Base-by-base conservation (phyloP, 2,329 filamentous ascomycete species). In the Fusarium tuaranense region DNA sequence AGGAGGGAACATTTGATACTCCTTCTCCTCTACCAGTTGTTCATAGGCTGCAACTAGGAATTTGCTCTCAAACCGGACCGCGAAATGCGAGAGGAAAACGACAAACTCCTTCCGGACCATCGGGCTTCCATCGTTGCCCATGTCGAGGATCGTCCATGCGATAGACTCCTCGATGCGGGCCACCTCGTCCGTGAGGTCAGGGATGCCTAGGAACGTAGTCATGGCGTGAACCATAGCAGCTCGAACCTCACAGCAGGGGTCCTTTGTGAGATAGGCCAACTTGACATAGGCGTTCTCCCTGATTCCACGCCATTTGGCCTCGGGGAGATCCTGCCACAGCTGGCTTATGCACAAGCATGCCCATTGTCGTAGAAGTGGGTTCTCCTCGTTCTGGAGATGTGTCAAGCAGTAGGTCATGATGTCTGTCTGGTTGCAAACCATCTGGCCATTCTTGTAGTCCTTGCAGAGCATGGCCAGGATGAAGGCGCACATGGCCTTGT, bases 401-500 rank as follows among this genome's bases (percentile, higher is more conserved):
- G 89, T 88, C 46, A 98, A 85, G 80, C 96, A 98, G 77, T 93
- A 96, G 41, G 93, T 92, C 86, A 98, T 96, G 72, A 98, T 92
- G 75, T 98, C 95, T 0, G 93, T 94, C 75, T 94, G 94, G 76
- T 98, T 92, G 81, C 95, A 98, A 13, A 98, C 95, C 61, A 93
- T 93, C 82, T 98, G 95, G 3, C 96, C 97, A 72, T 97, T 94
- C 74, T 93, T 93, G 83, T 98, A 98, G 73, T 94, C 94, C 81
- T 97, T 97, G 89, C 97, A 99, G 73, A 99, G 95, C 89, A 98
- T 97, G 30, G 96, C 94, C 48, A 98, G 91, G 71, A 99, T 98
- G 81, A 99, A 99, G 2, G 97, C 95, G 82, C 97, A 98, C 97
- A 99, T 99, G 51, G 97, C 97, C 80, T 97, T 95, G 86, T 99